Evolutionary conservation across 306 rosid genomes (phyloP).

Genomic region (Pyrus bretschneideri): DNA sequence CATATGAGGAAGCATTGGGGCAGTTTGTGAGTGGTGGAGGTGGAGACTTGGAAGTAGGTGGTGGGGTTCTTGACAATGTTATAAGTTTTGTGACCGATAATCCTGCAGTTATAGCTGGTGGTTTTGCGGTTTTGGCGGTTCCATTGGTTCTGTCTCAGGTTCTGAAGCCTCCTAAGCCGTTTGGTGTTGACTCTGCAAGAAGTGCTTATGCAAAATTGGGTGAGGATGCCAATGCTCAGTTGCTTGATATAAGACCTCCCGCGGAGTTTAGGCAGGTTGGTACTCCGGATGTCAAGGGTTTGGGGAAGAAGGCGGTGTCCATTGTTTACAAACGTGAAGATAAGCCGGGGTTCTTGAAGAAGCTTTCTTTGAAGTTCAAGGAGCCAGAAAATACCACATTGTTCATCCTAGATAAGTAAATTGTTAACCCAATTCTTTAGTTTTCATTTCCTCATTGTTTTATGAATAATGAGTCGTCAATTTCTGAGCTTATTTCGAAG

Average conservation of each 20-base stretch:
- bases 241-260: conserved; percentile 75
- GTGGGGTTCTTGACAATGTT: conserved; percentile 43
- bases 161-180: conserved; percentile 63
- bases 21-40: conserved; percentile 23
- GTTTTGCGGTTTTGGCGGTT: conserved; percentile 61
- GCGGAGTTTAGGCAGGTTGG: conserved; percentile 67
- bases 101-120: conserved; percentile 68
- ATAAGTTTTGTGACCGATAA: conserved; percentile 56
- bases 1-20: conserved; percentile 73
- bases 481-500: background rate
- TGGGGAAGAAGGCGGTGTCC: conserved; percentile 65
- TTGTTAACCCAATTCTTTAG: background rate
- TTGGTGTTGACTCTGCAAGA: conserved; percentile 83
- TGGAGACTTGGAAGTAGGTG: conserved; percentile 47
- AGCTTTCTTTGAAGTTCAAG: conserved; percentile 73
- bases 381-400: conserved; percentile 83
- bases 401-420: conserved; percentile 91
- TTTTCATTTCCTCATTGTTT: background rate
- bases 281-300: conserved; percentile 57
- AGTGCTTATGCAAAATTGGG: conserved; percentile 74
- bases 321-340: conserved; percentile 65
- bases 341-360: conserved; percentile 82
- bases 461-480: background rate
- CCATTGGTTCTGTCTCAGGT: conserved; percentile 73
- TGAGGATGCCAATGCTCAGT: conserved; percentile 59